A percentile compares a stretch with the other conserved stretches of the same genome.
phyloP scores from a whole-genome alignment of 75 land plant species.

The Cryptomeria japonica region DNA sequence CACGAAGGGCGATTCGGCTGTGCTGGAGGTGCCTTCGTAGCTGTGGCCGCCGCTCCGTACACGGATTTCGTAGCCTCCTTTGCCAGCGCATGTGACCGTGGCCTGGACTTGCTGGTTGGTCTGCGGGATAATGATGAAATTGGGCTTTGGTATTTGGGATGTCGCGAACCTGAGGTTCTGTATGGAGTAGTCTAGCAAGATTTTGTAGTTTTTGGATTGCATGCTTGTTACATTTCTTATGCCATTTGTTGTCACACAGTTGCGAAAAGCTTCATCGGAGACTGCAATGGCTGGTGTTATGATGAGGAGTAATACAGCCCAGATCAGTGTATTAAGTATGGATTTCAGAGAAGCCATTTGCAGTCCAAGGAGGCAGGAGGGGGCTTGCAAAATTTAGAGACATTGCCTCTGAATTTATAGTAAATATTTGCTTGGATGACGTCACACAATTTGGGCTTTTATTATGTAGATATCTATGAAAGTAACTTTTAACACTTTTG shows the following conservation, averaged over 20 bases:
- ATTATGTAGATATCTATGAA: too few relatives aligned
- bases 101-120: background rate
- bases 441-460: too few relatives aligned
- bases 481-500: too few relatives aligned
- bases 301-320: too few relatives aligned
- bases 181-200: background rate
- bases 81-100: background rate
- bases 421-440: too few relatives aligned
- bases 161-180: slow-evolving; percentile 5
- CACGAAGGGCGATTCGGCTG: slow-evolving; percentile 7
- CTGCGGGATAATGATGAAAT: slow-evolving; percentile 6
- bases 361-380: too few relatives aligned
- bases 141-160: slow-evolving; percentile 6
- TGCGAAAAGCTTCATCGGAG: background rate
- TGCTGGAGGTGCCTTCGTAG: background rate
- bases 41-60: slow-evolving; percentile 12
- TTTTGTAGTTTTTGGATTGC: background rate
- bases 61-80: background rate
- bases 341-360: too few relatives aligned
- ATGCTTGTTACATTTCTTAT: background rate
- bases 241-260: background rate
- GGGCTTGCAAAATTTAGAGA: too few relatives aligned
- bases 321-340: too few relatives aligned
- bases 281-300: background rate
- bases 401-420: too few relatives aligned